Conservation (phyloP, 176 grass and related monocot genomes). For the Rhipidocladum racemiflorum region DNA sequence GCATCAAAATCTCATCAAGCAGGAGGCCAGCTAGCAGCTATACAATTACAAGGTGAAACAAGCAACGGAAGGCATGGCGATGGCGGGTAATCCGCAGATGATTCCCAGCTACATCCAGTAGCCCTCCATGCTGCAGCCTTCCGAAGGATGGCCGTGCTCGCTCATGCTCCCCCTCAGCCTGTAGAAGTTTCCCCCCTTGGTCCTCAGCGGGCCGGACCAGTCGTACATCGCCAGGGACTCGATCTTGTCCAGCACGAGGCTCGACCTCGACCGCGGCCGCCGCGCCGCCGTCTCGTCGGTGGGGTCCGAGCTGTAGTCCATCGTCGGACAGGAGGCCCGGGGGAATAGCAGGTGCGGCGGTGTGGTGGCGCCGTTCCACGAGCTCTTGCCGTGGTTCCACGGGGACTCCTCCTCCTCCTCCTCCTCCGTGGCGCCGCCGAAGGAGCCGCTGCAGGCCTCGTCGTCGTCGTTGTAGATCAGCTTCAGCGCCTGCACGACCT, state of each 20-base stretch:
- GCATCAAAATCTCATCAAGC: slow-evolving; percentile 38
- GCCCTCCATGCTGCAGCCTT: slow-evolving; percentile 45
- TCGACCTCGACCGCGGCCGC: slow-evolving; percentile 69
- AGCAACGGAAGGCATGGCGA: neutral
- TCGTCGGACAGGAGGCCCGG: slow-evolving; percentile 16
- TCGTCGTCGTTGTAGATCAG: slow-evolving; percentile 64
- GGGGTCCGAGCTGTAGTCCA: slow-evolving; percentile 62
- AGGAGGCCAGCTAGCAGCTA: slow-evolving; percentile 13
- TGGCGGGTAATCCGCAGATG: neutral
- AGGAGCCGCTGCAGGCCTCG: slow-evolving; percentile 65
- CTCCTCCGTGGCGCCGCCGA: slow-evolving; percentile 53
- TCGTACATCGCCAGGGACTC: slow-evolving; percentile 66
- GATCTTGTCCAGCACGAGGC: slow-evolving; percentile 48
- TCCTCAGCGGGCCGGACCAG: slow-evolving; percentile 78
- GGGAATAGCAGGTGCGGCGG: slow-evolving; percentile 39
- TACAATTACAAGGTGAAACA: slow-evolving; percentile 30
- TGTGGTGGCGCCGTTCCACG: slow-evolving; percentile 35
- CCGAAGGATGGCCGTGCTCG: slow-evolving; percentile 67
- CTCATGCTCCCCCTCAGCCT: slow-evolving; percentile 87
- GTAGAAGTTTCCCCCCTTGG: slow-evolving; percentile 64
- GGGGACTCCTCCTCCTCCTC: slow-evolving; percentile 54
- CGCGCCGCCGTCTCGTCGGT: slow-evolving; percentile 42
- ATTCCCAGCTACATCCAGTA: slow-evolving; percentile 35
- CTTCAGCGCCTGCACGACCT: slow-evolving; percentile 98
- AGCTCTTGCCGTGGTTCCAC: slow-evolving; percentile 50